These are phyloP conservation scores for Chiua sp. DNA, from an alignment of 1,284 basidiomycete species.

Conservation along the genomic window DNA sequence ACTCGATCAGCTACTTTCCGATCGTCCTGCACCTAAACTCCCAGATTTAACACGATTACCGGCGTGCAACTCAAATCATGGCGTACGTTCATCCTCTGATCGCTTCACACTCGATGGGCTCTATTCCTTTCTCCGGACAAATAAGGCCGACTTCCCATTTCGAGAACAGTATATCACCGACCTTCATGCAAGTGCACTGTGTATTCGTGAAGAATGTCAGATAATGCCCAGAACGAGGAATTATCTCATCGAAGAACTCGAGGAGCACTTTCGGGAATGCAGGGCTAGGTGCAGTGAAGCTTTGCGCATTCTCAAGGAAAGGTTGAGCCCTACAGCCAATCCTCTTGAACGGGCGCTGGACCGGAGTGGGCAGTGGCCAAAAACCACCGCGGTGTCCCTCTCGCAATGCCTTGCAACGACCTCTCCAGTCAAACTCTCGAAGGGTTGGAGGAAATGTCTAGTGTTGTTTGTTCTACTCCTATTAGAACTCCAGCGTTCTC, in stretches of 20 bases:
- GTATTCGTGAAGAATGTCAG: too few species aligned
- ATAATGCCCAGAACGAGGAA: accelerated
- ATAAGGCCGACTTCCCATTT: background rate
- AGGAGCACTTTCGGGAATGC: background rate
- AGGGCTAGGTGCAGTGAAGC: background rate
- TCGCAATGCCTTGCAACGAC: conserved; percentile 30
- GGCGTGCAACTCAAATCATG: background rate
- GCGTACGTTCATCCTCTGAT: background rate
- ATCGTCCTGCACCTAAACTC: background rate
- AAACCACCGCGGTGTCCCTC: conserved; percentile 28
- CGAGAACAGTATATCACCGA: background rate
- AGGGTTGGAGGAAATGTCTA: conserved; percentile 36
- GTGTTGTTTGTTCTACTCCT: conserved; percentile 30
- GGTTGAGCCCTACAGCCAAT: background rate
- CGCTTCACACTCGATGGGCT: background rate
- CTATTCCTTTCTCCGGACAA: background rate
- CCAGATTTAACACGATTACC: background rate
- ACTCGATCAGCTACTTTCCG: conserved; percentile 2
- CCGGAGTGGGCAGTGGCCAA: conserved; percentile 25
- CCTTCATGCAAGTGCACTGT: background rate
- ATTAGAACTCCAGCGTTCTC: conserved; percentile 38
- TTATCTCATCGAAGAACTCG: background rate
- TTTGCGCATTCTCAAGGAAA: background rate
- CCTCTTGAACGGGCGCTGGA: background rate
- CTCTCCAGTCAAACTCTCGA: background rate